phyloP scores from a whole-genome alignment of 2,329 filamentous ascomycete genomes.

The Pyricularia grisea region DNA sequence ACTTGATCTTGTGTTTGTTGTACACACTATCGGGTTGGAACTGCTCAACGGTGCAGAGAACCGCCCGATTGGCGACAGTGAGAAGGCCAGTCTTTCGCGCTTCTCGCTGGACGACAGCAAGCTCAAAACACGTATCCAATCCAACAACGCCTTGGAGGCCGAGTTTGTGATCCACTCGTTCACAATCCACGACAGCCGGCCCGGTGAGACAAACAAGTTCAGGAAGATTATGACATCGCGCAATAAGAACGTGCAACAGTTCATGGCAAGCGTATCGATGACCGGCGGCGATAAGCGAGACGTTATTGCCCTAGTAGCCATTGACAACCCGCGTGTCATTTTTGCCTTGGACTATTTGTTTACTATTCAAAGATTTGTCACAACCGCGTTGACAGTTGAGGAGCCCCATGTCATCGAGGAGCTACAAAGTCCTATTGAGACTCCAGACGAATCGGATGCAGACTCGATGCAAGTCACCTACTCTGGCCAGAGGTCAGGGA shows the following conservation, averaged over 20 bases:
- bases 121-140: conserved; percentile 86
- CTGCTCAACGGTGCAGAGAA: conserved; percentile 69
- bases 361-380: conserved; percentile 75
- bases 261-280: conserved; percentile 96
- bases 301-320: conserved; percentile 82
- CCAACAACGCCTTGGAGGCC: conserved; percentile 82
- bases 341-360: conserved; percentile 95
- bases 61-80: conserved; percentile 68
- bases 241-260: conserved; percentile 91
- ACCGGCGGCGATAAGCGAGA: conserved; percentile 73
- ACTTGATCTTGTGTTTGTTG: conserved; percentile 83
- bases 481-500: conserved; percentile 24
- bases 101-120: conserved; percentile 92
- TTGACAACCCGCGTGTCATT: conserved; percentile 91
- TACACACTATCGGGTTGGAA: conserved; percentile 81
- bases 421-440: conserved; percentile 45
- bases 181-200: conserved; percentile 88
- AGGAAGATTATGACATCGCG: conserved; percentile 96
- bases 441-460: conserved; percentile 47
- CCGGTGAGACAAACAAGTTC: conserved; percentile 86
- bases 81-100: conserved; percentile 75
- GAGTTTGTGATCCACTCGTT: conserved; percentile 92
- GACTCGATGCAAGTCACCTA: conserved; percentile 45
- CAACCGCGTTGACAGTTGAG: conserved; percentile 59
- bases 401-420: conserved; percentile 40